Evolutionary conservation across 169 alveolate genomes (phyloP).

Genomic region (Eimeria praecox): DNA sequence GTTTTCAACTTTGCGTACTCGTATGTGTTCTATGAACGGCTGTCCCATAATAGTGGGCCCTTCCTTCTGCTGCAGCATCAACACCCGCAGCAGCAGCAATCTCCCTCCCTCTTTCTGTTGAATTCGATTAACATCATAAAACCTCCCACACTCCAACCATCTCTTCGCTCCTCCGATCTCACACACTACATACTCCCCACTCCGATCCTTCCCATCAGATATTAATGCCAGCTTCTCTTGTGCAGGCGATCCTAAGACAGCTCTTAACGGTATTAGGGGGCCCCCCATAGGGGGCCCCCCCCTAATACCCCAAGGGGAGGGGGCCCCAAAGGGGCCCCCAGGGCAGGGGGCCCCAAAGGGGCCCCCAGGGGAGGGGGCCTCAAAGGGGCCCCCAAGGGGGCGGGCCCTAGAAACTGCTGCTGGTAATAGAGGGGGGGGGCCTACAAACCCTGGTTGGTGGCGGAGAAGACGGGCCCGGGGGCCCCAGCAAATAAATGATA

Average conservation of each 20-base stretch:
- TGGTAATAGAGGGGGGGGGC: too few relatives aligned
- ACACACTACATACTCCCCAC: too few relatives aligned
- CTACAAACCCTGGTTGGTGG: too few relatives aligned
- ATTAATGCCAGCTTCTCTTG: too few relatives aligned
- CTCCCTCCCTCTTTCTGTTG: conserved; percentile 89
- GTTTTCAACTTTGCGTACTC: conserved; percentile 86
- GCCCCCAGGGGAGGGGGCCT: too few relatives aligned
- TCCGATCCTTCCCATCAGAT: too few relatives aligned
- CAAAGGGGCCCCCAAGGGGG: too few relatives aligned
- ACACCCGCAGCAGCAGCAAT: conserved; percentile 87
- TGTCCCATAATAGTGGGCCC: conserved; percentile 89
- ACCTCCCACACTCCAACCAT: conserved; percentile 92
- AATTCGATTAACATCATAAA: conserved; percentile 90
- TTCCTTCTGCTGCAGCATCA: conserved; percentile 86
- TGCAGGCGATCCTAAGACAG: background rate
- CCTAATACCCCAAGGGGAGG: too few relatives aligned
- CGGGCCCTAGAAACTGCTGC: too few relatives aligned
- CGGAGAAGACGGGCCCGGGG: background rate
- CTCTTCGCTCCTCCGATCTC: conserved; percentile 89
- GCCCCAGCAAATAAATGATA: background rate
- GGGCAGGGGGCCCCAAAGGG: background rate
- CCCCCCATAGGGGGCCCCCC: conserved; percentile 6
- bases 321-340: conserved; percentile 1
- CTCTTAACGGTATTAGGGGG: background rate
- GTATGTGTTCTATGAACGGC: conserved; percentile 90